A percentile compares a stretch with the other conserved stretches of the same genome.
Evolutionary conservation across 1,139 yeast genomes (phyloP).

Genomic region (Candida buenavistaensis): DNA sequence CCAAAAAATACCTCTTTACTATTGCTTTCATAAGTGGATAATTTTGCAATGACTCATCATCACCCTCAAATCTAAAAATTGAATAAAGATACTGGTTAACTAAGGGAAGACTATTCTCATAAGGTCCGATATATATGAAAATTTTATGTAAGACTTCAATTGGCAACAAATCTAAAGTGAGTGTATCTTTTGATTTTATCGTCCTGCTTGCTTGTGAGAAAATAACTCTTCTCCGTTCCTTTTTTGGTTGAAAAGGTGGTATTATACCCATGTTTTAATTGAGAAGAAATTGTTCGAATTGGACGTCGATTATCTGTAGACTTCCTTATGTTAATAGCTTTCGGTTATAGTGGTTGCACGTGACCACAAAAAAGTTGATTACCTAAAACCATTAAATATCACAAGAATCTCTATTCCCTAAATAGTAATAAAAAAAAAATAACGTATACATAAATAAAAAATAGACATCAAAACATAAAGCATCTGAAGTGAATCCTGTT

Average conservation of each 20-base stretch:
- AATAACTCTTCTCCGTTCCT: too few species aligned
- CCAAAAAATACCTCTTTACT: conserved; percentile 18
- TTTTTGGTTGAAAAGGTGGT: conserved; percentile 2
- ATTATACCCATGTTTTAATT: conserved; percentile 3
- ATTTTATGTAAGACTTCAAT: conserved; percentile 30
- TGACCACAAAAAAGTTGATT: too few species aligned
- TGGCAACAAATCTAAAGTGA: conserved; percentile 23
- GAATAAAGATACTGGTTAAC: conserved; percentile 24
- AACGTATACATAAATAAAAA: conserved; percentile 1
- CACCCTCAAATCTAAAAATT: conserved; percentile 20
- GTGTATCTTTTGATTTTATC: not conserved
- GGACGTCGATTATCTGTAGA: too few species aligned
- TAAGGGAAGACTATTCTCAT: conserved; percentile 24
- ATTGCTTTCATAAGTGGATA: conserved; percentile 18
- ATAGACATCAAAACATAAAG: conserved; percentile 1
- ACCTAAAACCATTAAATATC: too few species aligned
- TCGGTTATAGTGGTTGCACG: too few species aligned
- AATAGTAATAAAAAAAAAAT: not conserved
- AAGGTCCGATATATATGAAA: conserved; percentile 30
- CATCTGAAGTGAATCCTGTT: conserved; percentile 5
- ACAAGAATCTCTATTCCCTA: not conserved
- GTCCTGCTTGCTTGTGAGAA: too few species aligned
- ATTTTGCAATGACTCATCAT: conserved; percentile 15
- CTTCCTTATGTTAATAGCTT: too few species aligned
- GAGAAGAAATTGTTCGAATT: too few species aligned